These are phyloP conservation scores for Aspergillus coremiiformis DNA, from an alignment of 495 filamentous ascomycete species.

Conservation along the genomic window DNA sequence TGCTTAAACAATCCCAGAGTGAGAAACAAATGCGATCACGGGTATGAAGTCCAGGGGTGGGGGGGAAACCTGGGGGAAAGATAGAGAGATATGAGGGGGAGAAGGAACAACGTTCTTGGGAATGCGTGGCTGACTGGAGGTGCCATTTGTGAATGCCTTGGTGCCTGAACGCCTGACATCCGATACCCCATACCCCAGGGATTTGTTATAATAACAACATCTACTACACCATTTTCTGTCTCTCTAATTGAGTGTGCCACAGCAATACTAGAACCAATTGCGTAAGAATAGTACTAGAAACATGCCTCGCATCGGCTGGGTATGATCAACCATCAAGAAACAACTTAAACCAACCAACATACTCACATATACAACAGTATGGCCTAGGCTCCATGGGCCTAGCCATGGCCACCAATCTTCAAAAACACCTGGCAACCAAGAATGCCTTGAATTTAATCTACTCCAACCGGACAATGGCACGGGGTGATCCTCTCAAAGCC, in stretches of 20 bases:
- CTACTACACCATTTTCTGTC: neutral
- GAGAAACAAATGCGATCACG: slow-evolving; percentile 17
- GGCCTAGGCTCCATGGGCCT: slow-evolving; percentile 45
- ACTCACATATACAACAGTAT: slow-evolving; percentile 24
- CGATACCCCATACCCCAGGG: neutral
- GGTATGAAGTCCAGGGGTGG: slow-evolving; percentile 7
- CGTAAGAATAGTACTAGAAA: slow-evolving; percentile 7
- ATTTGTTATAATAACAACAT: too few relatives aligned
- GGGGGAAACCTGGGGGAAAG: neutral
- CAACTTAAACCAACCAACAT: neutral
- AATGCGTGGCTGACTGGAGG: slow-evolving; percentile 8
- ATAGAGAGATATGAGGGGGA: slow-evolving; percentile 9
- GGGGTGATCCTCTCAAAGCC: slow-evolving; percentile 28
- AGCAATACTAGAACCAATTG: slow-evolving; percentile 1
- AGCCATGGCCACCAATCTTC: slow-evolving; percentile 43
- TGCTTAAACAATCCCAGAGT: slow-evolving; percentile 16
- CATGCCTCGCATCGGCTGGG: slow-evolving; percentile 40
- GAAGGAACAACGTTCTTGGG: neutral
- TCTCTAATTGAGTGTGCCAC: neutral
- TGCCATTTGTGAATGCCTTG: neutral
- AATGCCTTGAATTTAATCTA: slow-evolving; percentile 32
- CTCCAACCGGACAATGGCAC: slow-evolving; percentile 40
- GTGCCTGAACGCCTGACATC: slow-evolving; percentile 1
- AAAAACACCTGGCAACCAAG: slow-evolving; percentile 36
- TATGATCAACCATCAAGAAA: slow-evolving; percentile 6